Base-by-base conservation (phyloP, 495 filamentous ascomycete genomes). In the Neurospora terricola region DNA sequence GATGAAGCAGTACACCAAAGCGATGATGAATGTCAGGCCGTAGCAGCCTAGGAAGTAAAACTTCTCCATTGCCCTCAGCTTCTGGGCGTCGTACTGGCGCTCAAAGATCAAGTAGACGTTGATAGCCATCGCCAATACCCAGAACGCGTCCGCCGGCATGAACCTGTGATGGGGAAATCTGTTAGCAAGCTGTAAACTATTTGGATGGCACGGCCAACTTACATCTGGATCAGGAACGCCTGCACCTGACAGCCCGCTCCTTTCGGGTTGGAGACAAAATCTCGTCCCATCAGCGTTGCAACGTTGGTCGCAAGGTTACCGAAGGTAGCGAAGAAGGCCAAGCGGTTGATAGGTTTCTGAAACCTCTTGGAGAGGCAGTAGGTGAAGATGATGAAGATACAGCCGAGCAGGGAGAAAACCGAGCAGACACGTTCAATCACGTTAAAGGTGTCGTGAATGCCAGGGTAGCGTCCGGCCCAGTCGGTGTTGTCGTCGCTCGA, bases 71-170 rank as follows among this genome's bases (percentile, higher is more conserved):
- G 78, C 83, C 3, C 90, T 88, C 69, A 97, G 86, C 71, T 89
- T 86, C 3, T 87, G 82, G 0, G 91, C 89, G 69, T 90, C 88
- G 77, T 90, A 94, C 73, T 90, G 90, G 75, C 86, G 86, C 80
- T 94, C 96, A 76, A 97, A 94, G 18, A 93, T 95, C 23, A 96
- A 83, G 77, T 92, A 93, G 73, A 97, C 93, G 77, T 97, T 97
- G 73, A 91, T 85, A 3, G 93, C 92, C 94, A 97, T 97, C 69
- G 91, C 91, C 66, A 95, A 84, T 1, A 91, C 91, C 92, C 91
- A 94, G 54, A 90, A 83, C 4, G 92, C 91, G 82, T 96, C 93
- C 4, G 93, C 92, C 2, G 91, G 88, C 81, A 92, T 84, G 72
- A 94, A 93, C 88, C 91, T 95, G 75, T 36, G 12, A 30, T 34